These are phyloP conservation scores for Lasiodiplodia theobromae DNA, from an alignment of 2,329 filamentous ascomycete genomes.

Conservation along the genomic window DNA sequence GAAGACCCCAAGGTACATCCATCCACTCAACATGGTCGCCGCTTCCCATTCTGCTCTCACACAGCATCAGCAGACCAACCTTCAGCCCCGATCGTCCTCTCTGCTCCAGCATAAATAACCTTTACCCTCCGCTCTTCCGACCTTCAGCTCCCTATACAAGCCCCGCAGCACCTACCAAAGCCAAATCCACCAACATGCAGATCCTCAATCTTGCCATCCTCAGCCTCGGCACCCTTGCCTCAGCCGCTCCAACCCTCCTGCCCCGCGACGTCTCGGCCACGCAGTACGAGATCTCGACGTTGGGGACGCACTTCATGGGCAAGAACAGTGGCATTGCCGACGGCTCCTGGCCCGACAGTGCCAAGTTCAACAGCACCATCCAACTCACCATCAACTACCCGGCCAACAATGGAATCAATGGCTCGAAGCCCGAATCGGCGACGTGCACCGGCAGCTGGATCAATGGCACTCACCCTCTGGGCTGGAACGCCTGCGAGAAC, in stretches of 20 bases:
- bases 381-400: conserved; percentile 35
- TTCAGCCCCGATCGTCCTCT: neutral
- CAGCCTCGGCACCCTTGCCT: neutral
- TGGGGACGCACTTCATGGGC: conserved; percentile 42
- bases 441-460: conserved; percentile 31
- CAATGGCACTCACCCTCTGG: neutral
- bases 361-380: conserved; percentile 37
- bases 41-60: neutral
- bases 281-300: conserved; percentile 34
- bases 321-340: conserved; percentile 36
- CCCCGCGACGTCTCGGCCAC: conserved; percentile 26
- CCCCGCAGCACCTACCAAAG: neutral
- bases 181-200: conserved; percentile 5
- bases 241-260: conserved; percentile 5
- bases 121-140: neutral
- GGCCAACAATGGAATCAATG: neutral
- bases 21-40: neutral
- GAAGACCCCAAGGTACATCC: neutral
- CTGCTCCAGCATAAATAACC: neutral
- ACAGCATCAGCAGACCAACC: neutral
- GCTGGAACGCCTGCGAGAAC: conserved; percentile 22
- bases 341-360: conserved; percentile 36
- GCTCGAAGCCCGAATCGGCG: conserved; percentile 10
- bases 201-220: neutral
- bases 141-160: neutral